Evolutionary conservation across 352 stramenopile species (phyloP).

Genomic region (Labyrinthula sp.): DNA sequence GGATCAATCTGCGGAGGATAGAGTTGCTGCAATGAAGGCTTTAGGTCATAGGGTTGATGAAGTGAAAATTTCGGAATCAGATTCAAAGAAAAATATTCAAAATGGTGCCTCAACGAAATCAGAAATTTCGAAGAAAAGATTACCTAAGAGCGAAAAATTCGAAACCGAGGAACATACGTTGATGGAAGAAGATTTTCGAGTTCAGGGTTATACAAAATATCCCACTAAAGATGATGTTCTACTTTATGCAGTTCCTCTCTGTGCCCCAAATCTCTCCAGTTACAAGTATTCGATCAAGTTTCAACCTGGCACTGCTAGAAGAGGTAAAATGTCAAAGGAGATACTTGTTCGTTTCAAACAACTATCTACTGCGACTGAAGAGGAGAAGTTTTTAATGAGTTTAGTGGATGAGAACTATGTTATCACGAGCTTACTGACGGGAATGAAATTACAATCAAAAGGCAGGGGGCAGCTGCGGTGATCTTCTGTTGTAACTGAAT

Average conservation of each 20-base stretch:
- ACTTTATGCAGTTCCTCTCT: slow-evolving; percentile 65
- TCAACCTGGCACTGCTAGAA: slow-evolving; percentile 58
- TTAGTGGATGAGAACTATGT: slow-evolving; percentile 60
- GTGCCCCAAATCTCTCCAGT: slow-evolving; percentile 53
- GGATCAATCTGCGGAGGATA: slow-evolving; percentile 84
- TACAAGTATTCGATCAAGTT: slow-evolving; percentile 78
- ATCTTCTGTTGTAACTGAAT: no score
- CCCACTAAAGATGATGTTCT: slow-evolving; percentile 55
- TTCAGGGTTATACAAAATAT: slow-evolving; percentile 54
- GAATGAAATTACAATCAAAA: slow-evolving; percentile 58
- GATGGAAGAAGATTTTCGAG: slow-evolving; percentile 48
- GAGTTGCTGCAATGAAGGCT: slow-evolving; percentile 63
- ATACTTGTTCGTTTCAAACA: slow-evolving; percentile 44
- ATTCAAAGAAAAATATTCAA: background rate
- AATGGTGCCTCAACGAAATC: background rate
- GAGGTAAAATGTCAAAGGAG: slow-evolving; percentile 62
- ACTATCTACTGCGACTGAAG: slow-evolving; percentile 10
- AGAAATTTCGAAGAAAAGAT: background rate
- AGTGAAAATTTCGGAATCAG: background rate
- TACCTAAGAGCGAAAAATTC: background rate
- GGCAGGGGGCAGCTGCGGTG: no score
- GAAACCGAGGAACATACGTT: slow-evolving; percentile 15
- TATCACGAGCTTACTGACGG: slow-evolving; percentile 60
- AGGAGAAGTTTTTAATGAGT: slow-evolving; percentile 61
- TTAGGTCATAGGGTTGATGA: slow-evolving; percentile 41